phyloP scores from a whole-genome alignment of 1,284 basidiomycete species.

The Mycena citricolor region DNA sequence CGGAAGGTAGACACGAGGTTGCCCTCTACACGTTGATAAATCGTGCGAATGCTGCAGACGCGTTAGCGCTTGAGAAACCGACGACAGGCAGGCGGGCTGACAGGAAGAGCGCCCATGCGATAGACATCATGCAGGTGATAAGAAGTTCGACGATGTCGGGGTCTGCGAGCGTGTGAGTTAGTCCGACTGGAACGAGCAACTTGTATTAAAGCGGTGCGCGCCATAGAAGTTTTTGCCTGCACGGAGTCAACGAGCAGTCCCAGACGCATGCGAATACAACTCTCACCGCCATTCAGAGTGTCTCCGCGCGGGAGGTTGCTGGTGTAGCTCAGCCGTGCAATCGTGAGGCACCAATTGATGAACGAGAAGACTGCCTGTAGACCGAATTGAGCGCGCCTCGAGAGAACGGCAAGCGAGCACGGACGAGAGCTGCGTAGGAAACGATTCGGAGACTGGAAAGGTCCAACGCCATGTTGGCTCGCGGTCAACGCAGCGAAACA shows the following conservation, averaged over 20 bases:
- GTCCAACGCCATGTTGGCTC: conserved; percentile 21
- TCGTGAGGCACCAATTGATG: conserved; percentile 19
- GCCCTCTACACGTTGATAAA: conserved; percentile 57
- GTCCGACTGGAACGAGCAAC: background rate
- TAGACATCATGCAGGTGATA: conserved; percentile 17
- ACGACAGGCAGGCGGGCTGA: conserved; percentile 1
- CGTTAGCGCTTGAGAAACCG: background rate
- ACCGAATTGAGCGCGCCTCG: background rate
- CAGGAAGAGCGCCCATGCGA: conserved; percentile 19
- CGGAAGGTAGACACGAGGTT: conserved; percentile 49
- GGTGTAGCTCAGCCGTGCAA: conserved; percentile 21
- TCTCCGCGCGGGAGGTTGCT: conserved; percentile 23
- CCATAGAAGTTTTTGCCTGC: conserved; percentile 20
- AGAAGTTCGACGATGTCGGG: conserved; percentile 23
- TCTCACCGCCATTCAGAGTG: conserved; percentile 23
- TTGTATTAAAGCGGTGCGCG: conserved; percentile 3
- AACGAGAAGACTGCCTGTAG: conserved; percentile 20
- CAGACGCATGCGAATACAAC: background rate
- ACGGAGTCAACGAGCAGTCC: background rate
- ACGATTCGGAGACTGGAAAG: conserved; percentile 18
- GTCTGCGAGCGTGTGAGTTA: conserved; percentile 6
- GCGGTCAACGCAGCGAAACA: conserved; percentile 21
- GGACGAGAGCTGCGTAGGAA: conserved; percentile 16
- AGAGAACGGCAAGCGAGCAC: background rate
- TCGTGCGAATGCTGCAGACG: conserved; percentile 49